Evolutionary conservation across 2,329 filamentous ascomycete genomes (phyloP).

Genomic region (Fusarium tanahbumbuense): DNA sequence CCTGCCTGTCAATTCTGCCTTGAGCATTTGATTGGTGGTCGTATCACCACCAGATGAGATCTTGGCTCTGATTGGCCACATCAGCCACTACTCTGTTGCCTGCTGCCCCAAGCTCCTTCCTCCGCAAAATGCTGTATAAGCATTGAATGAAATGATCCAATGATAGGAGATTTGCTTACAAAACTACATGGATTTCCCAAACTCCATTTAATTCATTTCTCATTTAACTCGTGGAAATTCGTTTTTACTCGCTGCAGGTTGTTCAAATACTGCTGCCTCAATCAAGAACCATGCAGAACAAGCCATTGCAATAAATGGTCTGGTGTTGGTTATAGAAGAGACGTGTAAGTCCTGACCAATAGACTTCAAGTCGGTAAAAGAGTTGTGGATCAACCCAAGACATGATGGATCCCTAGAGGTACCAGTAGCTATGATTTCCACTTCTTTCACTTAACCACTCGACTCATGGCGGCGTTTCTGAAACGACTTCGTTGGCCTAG

Average conservation of each 20-base stretch:
- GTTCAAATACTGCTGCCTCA: neutral
- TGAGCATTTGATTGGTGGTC: neutral
- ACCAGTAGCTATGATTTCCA: no score
- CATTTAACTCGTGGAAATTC: neutral
- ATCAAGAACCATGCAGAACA: neutral
- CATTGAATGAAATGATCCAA: neutral
- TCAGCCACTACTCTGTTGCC: slow-evolving; percentile 15
- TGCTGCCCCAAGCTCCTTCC: neutral
- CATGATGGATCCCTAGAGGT: no score
- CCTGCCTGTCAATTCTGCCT: slow-evolving; percentile 18
- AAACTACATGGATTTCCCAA: neutral
- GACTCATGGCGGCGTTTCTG: no score
- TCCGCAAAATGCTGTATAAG: neutral
- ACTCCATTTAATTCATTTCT: neutral
- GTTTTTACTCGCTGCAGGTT: neutral
- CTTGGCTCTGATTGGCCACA: slow-evolving; percentile 7
- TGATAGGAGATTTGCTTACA: neutral
- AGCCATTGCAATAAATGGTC: no score
- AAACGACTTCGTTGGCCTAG: slow-evolving; percentile 5
- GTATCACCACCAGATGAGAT: rapidly evolving
- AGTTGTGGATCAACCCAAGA: no score
- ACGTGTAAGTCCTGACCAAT: no score
- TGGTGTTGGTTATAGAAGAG: no score
- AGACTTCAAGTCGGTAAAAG: no score
- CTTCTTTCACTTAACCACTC: no score